These are phyloP conservation scores for Sphagnum tenellum DNA, from an alignment of 225 moss, liverwort and hornwort genomes.

Conservation along the genomic window DNA sequence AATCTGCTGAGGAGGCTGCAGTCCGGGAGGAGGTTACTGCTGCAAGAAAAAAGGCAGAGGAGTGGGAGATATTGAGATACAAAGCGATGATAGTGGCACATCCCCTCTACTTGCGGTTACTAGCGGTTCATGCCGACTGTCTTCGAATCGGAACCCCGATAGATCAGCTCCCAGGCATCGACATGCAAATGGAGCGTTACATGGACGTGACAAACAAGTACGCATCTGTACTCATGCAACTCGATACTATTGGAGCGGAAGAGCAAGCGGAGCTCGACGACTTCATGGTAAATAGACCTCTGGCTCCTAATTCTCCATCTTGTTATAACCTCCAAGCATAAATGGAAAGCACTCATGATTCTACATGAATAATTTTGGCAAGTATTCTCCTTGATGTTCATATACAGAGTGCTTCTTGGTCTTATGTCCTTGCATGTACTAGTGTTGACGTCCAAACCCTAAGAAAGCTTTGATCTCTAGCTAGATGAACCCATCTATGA, in stretches of 20 bases:
- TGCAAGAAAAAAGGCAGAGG: slow-evolving; percentile 8
- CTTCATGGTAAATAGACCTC: slow-evolving; percentile 39
- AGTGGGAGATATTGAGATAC: slow-evolving; percentile 42
- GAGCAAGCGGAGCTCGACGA: slow-evolving; percentile 50
- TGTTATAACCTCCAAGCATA: too few relatives aligned
- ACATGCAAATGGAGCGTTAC: slow-evolving; percentile 34
- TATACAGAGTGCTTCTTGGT: too few relatives aligned
- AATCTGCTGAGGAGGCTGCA: too few relatives aligned
- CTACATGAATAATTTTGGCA: too few relatives aligned
- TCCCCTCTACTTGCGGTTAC: slow-evolving; percentile 48
- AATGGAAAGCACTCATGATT: too few relatives aligned
- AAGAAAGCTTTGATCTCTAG: too few relatives aligned
- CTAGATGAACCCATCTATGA: too few relatives aligned
- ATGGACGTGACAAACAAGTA: slow-evolving; percentile 23
- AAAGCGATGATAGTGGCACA: slow-evolving; percentile 49
- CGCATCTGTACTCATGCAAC: slow-evolving; percentile 11
- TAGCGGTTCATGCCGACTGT: slow-evolving; percentile 51
- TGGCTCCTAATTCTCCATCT: too few relatives aligned
- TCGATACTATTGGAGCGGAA: slow-evolving; percentile 15
- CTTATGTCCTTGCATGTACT: too few relatives aligned
- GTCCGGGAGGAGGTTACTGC: too few relatives aligned
- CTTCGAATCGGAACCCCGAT: slow-evolving; percentile 68
- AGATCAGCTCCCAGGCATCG: slow-evolving; percentile 42
- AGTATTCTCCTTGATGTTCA: too few relatives aligned
- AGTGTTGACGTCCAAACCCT: too few relatives aligned